Evolutionary conservation across 2,329 filamentous ascomycete genomes (phyloP).

Genomic region (Fusarium verrucosum): DNA sequence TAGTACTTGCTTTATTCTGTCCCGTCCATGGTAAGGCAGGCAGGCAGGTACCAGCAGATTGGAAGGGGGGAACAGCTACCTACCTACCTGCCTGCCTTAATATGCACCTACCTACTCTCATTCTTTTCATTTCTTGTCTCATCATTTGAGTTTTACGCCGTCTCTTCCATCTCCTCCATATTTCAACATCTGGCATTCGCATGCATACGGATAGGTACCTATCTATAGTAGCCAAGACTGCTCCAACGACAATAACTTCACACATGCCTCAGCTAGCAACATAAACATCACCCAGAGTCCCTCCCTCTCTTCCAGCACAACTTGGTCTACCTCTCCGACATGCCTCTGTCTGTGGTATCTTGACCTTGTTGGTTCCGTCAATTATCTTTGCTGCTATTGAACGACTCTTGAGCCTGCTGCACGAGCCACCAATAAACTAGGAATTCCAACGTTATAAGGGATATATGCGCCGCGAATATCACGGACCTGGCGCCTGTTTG

Average conservation of each 20-base stretch:
- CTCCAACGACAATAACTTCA: neutral
- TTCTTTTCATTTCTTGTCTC: slow-evolving; percentile 1
- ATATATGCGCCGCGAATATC: neutral
- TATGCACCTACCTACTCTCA: neutral
- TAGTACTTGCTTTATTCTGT: too few species aligned
- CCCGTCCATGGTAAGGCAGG: too few species aligned
- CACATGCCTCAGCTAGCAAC: neutral
- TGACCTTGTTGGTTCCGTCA: slow-evolving; percentile 1
- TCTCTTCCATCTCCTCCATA: slow-evolving; percentile 1
- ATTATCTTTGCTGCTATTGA: slow-evolving; percentile 1
- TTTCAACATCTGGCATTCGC: slow-evolving; percentile 2
- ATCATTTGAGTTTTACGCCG: slow-evolving; percentile 1
- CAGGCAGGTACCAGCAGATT: too few species aligned
- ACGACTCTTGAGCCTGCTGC: neutral
- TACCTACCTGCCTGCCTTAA: neutral
- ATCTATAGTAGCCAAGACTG: neutral
- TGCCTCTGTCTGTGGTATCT: neutral
- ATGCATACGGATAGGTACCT: too few species aligned
- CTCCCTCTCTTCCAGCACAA: neutral
- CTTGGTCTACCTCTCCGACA: slow-evolving; percentile 2
- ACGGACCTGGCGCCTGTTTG: neutral
- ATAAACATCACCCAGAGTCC: neutral
- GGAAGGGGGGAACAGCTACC: neutral
- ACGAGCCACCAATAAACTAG: neutral
- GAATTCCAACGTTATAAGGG: neutral